These are phyloP conservation scores for Alternaria sp. DNA, from an alignment of 2,329 filamentous ascomycete genomes.

Conservation along the genomic window DNA sequence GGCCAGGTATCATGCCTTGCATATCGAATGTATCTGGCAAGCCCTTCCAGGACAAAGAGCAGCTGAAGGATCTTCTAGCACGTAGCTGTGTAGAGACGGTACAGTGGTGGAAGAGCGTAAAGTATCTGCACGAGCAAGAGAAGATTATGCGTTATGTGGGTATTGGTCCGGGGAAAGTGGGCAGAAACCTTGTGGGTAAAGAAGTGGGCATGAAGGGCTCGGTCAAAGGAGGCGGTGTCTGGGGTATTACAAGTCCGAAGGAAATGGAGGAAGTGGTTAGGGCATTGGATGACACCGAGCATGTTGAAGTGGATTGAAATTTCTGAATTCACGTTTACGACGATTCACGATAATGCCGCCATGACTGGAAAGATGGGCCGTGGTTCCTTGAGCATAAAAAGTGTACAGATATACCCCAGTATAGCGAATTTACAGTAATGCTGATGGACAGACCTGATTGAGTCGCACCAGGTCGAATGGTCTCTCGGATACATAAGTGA, in stretches of 20 bases:
- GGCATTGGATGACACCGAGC: constrained; percentile 58
- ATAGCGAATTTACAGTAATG: background rate
- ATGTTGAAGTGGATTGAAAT: constrained; percentile 15
- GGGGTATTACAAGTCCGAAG: constrained; percentile 84
- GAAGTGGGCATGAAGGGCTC: constrained; percentile 88
- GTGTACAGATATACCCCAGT: constrained; percentile 8
- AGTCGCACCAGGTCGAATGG: background rate
- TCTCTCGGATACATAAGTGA: too few species aligned
- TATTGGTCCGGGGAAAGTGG: constrained; percentile 92
- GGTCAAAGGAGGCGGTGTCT: constrained; percentile 89
- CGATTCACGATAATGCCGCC: background rate
- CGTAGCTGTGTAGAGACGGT: constrained; percentile 91
- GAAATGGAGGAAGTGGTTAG: constrained; percentile 58
- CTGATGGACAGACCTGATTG: background rate
- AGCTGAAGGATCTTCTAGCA: constrained; percentile 81
- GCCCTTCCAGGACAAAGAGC: constrained; percentile 75
- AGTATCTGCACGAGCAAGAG: constrained; percentile 84
- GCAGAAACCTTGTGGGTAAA: constrained; percentile 90
- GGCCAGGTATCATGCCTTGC: constrained; percentile 77
- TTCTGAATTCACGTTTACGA: background rate
- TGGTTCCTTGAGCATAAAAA: background rate
- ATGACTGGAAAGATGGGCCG: too few species aligned
- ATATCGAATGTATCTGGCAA: constrained; percentile 86
- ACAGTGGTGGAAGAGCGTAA: constrained; percentile 92
- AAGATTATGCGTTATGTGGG: constrained; percentile 87